Percentiles rank a stretch among this genome's conserved stretches.
phyloP scores from a whole-genome alignment of 306 rosid genomes.

The Pyrus pyrifolia region DNA sequence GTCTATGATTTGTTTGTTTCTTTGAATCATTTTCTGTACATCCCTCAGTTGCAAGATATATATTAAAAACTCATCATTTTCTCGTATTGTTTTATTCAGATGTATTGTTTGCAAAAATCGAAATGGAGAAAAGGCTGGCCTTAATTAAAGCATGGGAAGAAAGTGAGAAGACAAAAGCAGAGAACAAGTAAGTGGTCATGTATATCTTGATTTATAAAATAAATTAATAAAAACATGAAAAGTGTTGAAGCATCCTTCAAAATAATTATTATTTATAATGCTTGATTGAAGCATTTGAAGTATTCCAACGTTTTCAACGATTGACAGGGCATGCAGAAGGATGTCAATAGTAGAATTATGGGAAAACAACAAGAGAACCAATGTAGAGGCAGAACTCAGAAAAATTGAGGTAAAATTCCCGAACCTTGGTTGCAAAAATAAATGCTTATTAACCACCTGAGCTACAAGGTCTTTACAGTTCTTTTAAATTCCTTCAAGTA shows the following conservation, averaged over 20 bases:
- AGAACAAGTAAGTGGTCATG: slow-evolving; percentile 43
- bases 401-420: slow-evolving; percentile 50
- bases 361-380: slow-evolving; percentile 56
- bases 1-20: background rate
- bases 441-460: too few species aligned
- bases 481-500: too few species aligned
- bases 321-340: slow-evolving; percentile 59
- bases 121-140: slow-evolving; percentile 69
- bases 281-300: background rate
- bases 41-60: background rate
- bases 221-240: background rate
- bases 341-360: slow-evolving; percentile 51
- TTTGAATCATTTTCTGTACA: background rate
- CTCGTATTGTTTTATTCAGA: slow-evolving; percentile 27
- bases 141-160: slow-evolving; percentile 92
- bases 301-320: background rate
- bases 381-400: slow-evolving; percentile 54
- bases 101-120: slow-evolving; percentile 41
- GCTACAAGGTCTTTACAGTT: too few species aligned
- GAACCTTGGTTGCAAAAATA: too few species aligned
- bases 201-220: too few species aligned
- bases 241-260: background rate
- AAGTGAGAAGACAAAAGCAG: slow-evolving; percentile 76
- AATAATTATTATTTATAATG: background rate
- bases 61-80: background rate